These are phyloP conservation scores for Cladosporium sp. DNA, from an alignment of 2,329 filamentous ascomycete species.

Conservation along the genomic window DNA sequence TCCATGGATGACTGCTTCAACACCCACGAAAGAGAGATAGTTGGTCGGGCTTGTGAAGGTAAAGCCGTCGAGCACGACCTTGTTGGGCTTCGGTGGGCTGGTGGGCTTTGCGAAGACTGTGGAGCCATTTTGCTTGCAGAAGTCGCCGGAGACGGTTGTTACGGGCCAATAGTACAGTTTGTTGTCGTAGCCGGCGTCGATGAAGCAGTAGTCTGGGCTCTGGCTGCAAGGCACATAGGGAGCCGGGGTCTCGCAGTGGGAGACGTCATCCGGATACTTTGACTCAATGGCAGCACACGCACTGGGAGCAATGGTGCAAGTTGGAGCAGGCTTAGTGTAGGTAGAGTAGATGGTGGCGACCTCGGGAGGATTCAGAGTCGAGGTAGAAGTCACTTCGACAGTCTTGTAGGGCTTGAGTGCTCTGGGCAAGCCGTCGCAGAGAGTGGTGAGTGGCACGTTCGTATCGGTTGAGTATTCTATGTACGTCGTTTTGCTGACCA, in stretches of 20 bases:
- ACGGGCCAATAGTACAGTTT: constrained; percentile 9
- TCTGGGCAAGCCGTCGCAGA: background rate
- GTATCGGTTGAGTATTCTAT: background rate
- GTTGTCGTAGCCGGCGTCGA: background rate
- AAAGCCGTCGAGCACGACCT: constrained; percentile 4
- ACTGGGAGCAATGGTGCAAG: background rate
- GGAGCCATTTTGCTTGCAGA: constrained; percentile 7
- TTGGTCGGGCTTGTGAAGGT: constrained; percentile 8
- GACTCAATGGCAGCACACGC: constrained; percentile 2
- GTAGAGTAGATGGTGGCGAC: background rate
- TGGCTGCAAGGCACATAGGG: background rate
- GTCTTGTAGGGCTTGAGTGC: constrained; percentile 3
- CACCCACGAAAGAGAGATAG: background rate
- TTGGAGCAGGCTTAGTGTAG: background rate
- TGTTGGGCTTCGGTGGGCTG: constrained; percentile 3
- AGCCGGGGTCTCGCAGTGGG: background rate
- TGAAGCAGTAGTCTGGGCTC: constrained; percentile 2
- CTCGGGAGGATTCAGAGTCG: background rate
- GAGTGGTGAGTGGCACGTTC: constrained; percentile 1
- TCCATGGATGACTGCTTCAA: background rate
- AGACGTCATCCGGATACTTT: background rate
- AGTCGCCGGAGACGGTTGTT: constrained; percentile 7
- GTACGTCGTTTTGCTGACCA: background rate
- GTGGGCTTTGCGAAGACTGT: constrained; percentile 3
- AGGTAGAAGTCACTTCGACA: background rate